Percentiles rank a stretch among this genome's conserved stretches.
These are phyloP conservation scores for Lipomyces yamadae DNA, from an alignment of 805 yeast genomes.

Conservation along the genomic window DNA sequence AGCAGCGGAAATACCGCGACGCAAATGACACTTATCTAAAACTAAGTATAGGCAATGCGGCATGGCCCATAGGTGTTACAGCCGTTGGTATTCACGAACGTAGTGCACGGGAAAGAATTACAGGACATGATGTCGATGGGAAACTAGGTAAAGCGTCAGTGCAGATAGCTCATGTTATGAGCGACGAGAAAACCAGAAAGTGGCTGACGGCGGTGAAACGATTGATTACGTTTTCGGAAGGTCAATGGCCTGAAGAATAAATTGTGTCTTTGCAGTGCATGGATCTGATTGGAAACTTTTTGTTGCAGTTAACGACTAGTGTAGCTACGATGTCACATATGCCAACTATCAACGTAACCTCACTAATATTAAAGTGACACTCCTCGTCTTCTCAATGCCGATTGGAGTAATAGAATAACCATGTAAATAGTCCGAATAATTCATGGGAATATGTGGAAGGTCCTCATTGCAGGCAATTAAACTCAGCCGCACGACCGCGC, in stretches of 20 bases:
- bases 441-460: not conserved
- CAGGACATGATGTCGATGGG: slow-evolving; percentile 50
- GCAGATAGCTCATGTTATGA: slow-evolving; percentile 70
- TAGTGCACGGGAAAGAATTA: slow-evolving; percentile 62
- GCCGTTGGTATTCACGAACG: slow-evolving; percentile 81
- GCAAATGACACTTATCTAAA: slow-evolving; percentile 75
- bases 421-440: too few relatives aligned
- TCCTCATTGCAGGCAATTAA: not conserved
- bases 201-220: slow-evolving; percentile 82
- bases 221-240: slow-evolving; percentile 62
- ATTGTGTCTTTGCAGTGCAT: not conserved
- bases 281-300: not conserved
- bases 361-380: too few relatives aligned
- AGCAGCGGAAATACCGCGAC: slow-evolving; percentile 53
- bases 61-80: slow-evolving; percentile 90
- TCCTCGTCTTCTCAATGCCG: too few relatives aligned
- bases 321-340: too few relatives aligned
- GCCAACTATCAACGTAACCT: too few relatives aligned
- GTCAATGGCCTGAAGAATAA: slow-evolving; percentile 40
- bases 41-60: slow-evolving; percentile 82
- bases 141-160: slow-evolving; percentile 29
- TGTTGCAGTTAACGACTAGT: too few relatives aligned
- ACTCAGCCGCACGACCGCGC: not conserved
- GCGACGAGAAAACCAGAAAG: slow-evolving; percentile 68
- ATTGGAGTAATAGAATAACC: too few relatives aligned